A percentile compares a stretch with the other conserved stretches of the same genome.
These are phyloP conservation scores for Clavaria fumosa DNA, from an alignment of 768 basidiomycete species.

Conservation along the genomic window DNA sequence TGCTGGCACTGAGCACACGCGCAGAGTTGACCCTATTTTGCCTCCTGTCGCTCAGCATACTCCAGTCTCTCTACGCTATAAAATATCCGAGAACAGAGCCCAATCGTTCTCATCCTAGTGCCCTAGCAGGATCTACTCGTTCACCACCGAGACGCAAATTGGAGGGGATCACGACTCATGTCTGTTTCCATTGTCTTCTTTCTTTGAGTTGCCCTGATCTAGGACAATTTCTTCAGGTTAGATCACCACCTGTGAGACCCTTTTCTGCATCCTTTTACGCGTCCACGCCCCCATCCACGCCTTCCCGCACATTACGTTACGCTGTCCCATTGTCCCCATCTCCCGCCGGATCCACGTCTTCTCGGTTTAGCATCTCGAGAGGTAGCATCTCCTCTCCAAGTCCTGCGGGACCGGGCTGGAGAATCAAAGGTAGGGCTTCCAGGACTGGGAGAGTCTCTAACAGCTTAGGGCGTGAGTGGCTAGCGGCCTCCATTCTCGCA, in stretches of 20 bases:
- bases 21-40: slow-evolving; percentile 1
- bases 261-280: slow-evolving; percentile 1
- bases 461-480: not conserved
- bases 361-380: not conserved
- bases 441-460: not conserved
- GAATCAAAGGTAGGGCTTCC: too few relatives aligned
- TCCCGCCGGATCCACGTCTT: not conserved
- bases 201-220: not conserved
- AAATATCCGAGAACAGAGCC: slow-evolving; percentile 5
- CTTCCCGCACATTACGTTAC: slow-evolving; percentile 5
- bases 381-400: too few relatives aligned
- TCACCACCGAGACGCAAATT: not conserved
- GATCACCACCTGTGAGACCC: not conserved
- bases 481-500: not conserved
- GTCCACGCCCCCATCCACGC: slow-evolving; percentile 6
- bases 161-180: slow-evolving; percentile 1
- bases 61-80: slow-evolving; percentile 5
- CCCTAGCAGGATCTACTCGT: slow-evolving; percentile 1
- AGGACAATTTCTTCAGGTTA: not conserved
- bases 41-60: slow-evolving; percentile 4
- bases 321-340: not conserved
- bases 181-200: not conserved
- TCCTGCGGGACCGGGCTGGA: too few relatives aligned
- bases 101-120: slow-evolving; percentile 2
- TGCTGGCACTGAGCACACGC: not conserved